These are phyloP conservation scores for Venturia oleaginea DNA, from an alignment of 2,329 filamentous ascomycete genomes.

Conservation along the genomic window DNA sequence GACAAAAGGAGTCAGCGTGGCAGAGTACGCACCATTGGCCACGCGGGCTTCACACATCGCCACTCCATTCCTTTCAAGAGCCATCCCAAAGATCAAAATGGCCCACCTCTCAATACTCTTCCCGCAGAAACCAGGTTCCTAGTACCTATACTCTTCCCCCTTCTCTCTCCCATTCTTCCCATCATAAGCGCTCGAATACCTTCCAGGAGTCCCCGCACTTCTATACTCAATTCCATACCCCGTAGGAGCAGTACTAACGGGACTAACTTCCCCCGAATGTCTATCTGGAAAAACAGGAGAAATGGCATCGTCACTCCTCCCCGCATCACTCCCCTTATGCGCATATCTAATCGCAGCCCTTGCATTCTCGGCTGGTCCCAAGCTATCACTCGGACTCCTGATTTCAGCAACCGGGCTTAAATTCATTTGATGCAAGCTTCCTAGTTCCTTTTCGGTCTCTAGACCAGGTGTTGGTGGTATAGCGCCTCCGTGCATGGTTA, in stretches of 20 bases:
- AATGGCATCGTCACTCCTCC: not conserved
- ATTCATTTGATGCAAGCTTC: not conserved
- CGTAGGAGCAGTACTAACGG: not conserved
- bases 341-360: not conserved
- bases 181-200: slow-evolving; percentile 5
- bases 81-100: too few relatives aligned
- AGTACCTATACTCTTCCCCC: not conserved
- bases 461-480: not conserved
- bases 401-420: not conserved
- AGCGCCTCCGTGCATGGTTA: slow-evolving; percentile 38
- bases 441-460: not conserved
- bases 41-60: too few relatives aligned
- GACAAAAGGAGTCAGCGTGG: too few relatives aligned
- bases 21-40: too few relatives aligned
- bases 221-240: not conserved
- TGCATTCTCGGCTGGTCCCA: not conserved
- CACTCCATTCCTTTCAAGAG: too few relatives aligned
- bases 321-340: not conserved
- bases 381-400: not conserved
- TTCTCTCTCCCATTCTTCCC: not conserved
- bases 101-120: not conserved
- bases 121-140: not conserved
- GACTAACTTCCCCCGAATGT: not conserved
- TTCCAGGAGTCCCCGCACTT: slow-evolving; percentile 6
- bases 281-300: not conserved